Conservation (phyloP, 2,329 filamentous ascomycete genomes). For the Colletotrichum orchidophilum region DNA sequence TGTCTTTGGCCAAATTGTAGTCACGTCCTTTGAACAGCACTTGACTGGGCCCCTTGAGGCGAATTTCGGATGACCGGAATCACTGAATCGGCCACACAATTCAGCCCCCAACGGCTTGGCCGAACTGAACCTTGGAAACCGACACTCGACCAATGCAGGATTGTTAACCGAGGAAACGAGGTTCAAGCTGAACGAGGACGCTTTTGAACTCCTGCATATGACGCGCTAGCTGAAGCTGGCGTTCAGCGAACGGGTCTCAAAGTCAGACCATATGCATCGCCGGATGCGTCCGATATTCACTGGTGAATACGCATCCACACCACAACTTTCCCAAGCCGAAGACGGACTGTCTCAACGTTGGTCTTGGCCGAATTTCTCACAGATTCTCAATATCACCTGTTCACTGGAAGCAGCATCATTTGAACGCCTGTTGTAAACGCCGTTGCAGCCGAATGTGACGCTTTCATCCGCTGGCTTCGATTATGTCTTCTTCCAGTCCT, state of each 20-base stretch:
- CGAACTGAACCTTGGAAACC: background rate
- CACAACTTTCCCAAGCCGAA: background rate
- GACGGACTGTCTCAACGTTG: background rate
- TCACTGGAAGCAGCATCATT: background rate
- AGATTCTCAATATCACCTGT: background rate
- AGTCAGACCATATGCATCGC: background rate
- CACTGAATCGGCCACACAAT: background rate
- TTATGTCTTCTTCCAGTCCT: background rate
- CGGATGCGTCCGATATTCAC: background rate
- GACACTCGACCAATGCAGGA: background rate
- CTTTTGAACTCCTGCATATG: background rate
- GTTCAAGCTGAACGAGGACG: background rate
- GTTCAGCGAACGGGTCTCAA: background rate
- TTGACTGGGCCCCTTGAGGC: background rate
- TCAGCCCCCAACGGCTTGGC: background rate
- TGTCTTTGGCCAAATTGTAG: background rate
- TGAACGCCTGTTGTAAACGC: background rate
- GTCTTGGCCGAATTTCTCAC: background rate
- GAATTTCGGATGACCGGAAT: background rate
- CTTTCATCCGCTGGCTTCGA: background rate
- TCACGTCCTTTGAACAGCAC: background rate
- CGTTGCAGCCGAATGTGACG: background rate
- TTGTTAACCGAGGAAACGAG: background rate
- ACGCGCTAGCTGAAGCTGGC: background rate
- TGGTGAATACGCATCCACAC: background rate